These are phyloP conservation scores for Talaromyces sp. DNA, from an alignment of 2,329 filamentous ascomycete species.

Conservation along the genomic window DNA sequence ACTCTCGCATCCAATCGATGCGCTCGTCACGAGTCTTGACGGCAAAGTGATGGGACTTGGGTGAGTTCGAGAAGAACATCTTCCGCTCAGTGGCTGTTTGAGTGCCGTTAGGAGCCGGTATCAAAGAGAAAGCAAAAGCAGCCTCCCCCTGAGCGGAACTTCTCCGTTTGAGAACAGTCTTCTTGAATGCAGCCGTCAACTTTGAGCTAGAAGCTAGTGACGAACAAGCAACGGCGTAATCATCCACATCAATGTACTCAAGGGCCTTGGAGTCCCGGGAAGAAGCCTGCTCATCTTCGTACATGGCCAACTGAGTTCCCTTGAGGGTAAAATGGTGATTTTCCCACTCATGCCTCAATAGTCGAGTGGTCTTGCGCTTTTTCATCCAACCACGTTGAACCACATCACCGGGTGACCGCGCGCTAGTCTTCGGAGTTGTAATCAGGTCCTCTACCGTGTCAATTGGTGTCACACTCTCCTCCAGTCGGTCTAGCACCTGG, in stretches of 20 bases:
- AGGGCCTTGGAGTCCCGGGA: conserved; percentile 20
- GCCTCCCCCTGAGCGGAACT: conserved; percentile 23
- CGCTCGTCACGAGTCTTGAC: conserved; percentile 81
- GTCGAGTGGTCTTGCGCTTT: conserved; percentile 83
- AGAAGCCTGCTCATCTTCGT: conserved; percentile 21
- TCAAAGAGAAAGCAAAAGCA: conserved; percentile 38
- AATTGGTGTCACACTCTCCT: conserved; percentile 25
- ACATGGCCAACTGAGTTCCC: conserved; percentile 57
- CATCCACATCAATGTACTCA: conserved; percentile 33
- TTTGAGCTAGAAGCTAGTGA: conserved; percentile 70
- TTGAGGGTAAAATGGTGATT: conserved; percentile 85
- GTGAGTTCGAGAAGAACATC: conserved; percentile 42
- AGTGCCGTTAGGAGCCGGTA: conserved; percentile 37
- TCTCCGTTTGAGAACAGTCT: conserved; percentile 44
- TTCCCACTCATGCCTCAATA: conserved; percentile 90
- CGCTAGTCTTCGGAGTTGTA: not conserved
- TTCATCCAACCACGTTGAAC: conserved; percentile 84
- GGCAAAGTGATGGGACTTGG: conserved; percentile 90
- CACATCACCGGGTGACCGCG: conserved; percentile 40
- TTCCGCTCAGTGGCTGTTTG: conserved; percentile 46
- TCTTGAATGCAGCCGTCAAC: conserved; percentile 77
- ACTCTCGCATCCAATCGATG: conserved; percentile 72
- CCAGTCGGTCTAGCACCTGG: conserved; percentile 21
- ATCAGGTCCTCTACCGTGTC: conserved; percentile 21
- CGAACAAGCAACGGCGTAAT: conserved; percentile 55